Evolutionary conservation across 2,329 filamentous ascomycete genomes (phyloP).

Genomic region (Diplodia scrobiculata): DNA sequence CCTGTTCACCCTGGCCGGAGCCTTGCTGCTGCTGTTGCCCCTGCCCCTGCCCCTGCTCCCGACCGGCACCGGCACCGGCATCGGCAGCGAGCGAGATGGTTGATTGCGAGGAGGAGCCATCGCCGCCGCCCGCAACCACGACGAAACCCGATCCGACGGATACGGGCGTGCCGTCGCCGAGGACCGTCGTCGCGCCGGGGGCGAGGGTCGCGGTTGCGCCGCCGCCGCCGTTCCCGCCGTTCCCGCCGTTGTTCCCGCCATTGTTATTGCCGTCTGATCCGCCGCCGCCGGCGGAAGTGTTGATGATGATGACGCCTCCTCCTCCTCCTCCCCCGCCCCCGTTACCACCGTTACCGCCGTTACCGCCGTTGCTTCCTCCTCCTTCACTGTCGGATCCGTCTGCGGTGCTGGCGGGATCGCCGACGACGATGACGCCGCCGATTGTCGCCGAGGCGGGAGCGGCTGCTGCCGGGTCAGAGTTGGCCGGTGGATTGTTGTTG

Average conservation of each 20-base stretch:
- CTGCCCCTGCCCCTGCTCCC: neutral
- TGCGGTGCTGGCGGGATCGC: neutral
- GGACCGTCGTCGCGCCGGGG: constrained; percentile 39
- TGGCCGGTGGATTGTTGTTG: neutral
- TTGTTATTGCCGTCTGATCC: neutral
- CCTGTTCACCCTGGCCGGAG: no score
- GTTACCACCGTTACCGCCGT: no score
- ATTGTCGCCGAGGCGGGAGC: neutral
- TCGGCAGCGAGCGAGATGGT: neutral
- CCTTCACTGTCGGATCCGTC: neutral
- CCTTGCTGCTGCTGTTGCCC: no score
- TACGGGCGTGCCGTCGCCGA: constrained; percentile 40
- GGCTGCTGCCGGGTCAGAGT: neutral
- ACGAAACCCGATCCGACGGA: constrained; percentile 28
- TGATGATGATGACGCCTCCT: neutral
- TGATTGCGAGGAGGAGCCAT: neutral
- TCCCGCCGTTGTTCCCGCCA: neutral
- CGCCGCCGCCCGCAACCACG: neutral
- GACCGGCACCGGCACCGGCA: no score
- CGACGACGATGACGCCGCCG: constrained; percentile 4
- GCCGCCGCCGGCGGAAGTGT: neutral
- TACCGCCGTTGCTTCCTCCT: no score
- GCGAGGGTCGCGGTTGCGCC: constrained; percentile 37
- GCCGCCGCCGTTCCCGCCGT: constrained; percentile 32
- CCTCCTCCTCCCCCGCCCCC: neutral